These are phyloP conservation scores for Erysimum cheiranthoides DNA, from an alignment of 345 rosid genomes.

Conservation along the genomic window DNA sequence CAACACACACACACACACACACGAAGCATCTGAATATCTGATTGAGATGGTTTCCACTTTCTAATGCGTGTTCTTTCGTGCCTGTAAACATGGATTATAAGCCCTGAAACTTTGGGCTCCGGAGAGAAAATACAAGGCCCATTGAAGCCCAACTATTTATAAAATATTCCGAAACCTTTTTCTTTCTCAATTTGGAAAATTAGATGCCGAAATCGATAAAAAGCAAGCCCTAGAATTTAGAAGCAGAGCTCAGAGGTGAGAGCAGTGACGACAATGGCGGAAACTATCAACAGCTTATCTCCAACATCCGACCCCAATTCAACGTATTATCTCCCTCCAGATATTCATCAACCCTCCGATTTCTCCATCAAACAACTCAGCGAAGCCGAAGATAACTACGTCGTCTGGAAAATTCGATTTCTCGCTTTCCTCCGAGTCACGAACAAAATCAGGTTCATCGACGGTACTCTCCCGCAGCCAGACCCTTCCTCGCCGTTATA, in stretches of 20 bases:
- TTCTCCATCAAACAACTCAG: not conserved
- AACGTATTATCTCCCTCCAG: not conserved
- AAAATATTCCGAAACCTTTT: not conserved
- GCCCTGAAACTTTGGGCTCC: too few relatives aligned
- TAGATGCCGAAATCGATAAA: not conserved
- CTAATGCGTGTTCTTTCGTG: too few relatives aligned
- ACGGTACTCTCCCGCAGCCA: constrained; percentile 7
- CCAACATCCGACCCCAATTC: not conserved
- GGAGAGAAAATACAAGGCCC: not conserved
- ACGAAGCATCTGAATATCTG: too few relatives aligned
- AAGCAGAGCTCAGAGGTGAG: not conserved
- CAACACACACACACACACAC: too few relatives aligned
- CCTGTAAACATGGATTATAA: too few relatives aligned
- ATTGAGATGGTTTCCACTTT: too few relatives aligned
- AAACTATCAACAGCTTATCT: not conserved
- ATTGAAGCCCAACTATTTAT: not conserved
- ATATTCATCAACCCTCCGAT: not conserved
- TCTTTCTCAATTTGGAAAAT: too few relatives aligned
- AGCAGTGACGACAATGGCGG: constrained; percentile 6
- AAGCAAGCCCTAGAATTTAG: not conserved
- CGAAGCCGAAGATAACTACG: constrained; percentile 14
- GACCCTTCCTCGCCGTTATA: constrained; percentile 14
- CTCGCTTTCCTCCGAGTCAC: not conserved
- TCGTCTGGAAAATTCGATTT: not conserved
- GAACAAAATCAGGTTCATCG: constrained; percentile 11